phyloP scores from a whole-genome alignment of 2,329 filamentous ascomycete genomes.

The Biscogniauxia marginata region DNA sequence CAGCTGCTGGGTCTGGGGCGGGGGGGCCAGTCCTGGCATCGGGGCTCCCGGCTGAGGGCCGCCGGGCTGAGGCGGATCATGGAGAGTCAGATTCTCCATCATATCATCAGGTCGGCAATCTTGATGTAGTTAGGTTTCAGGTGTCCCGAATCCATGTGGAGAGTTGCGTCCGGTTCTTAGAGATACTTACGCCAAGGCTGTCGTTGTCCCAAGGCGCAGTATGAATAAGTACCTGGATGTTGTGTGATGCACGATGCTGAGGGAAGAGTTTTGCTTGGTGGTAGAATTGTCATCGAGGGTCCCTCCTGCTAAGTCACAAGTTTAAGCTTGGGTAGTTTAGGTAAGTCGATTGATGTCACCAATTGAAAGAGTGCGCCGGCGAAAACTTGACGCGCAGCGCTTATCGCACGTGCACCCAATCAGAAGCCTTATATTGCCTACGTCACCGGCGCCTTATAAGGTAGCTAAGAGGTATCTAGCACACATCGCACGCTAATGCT shows the following conservation, averaged over 20 bases:
- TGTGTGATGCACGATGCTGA: not conserved
- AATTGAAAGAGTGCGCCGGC: too few relatives aligned
- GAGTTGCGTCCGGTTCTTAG: not conserved
- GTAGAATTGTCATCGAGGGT: not conserved
- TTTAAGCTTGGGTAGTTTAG: too few relatives aligned
- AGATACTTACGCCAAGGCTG: not conserved
- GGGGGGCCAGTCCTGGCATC: constrained; percentile 4
- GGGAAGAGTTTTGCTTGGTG: not conserved
- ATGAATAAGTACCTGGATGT: not conserved
- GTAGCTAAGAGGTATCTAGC: not conserved
- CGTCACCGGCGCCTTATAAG: not conserved
- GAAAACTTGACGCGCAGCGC: not conserved
- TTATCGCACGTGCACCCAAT: not conserved
- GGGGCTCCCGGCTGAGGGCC: constrained; percentile 27
- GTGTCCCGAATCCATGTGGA: not conserved
- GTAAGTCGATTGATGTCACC: not conserved
- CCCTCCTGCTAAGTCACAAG: too few relatives aligned
- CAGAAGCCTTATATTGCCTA: not conserved
- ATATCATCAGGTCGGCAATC: constrained; percentile 29
- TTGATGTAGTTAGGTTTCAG: not conserved
- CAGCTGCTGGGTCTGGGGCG: constrained; percentile 51
- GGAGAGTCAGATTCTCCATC: constrained; percentile 56
- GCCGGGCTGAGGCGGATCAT: constrained; percentile 46
- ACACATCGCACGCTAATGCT: too few relatives aligned
- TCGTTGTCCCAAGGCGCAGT: not conserved